Evolutionary conservation across 371 early-diverging fungal species (phyloP).

Genomic region (Thermomucor indicae-seudaticae): DNA sequence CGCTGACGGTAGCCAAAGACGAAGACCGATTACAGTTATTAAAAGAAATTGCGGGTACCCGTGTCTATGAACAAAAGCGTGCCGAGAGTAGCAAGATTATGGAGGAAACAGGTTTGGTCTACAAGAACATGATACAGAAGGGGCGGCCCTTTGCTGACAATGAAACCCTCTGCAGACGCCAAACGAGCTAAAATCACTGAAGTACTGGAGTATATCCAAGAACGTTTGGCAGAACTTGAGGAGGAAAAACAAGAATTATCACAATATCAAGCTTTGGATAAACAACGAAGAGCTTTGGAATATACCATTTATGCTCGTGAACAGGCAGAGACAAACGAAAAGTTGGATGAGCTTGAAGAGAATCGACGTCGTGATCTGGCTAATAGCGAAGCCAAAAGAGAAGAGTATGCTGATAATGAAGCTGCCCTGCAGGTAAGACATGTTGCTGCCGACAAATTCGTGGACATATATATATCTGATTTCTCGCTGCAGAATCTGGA

Average conservation of each 20-base stretch:
- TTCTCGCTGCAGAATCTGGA: constrained; percentile 21
- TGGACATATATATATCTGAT: no score
- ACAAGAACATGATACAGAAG: constrained; percentile 3
- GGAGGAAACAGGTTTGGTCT: constrained; percentile 93
- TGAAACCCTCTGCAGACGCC: constrained; percentile 41
- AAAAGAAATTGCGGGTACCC: constrained; percentile 98
- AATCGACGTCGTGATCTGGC: constrained; percentile 43
- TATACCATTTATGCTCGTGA: constrained; percentile 91
- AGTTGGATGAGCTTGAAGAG: constrained; percentile 70
- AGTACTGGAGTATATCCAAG: constrained; percentile 84
- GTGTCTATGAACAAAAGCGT: constrained; percentile 96
- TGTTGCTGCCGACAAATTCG: no score
- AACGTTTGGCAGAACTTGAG: constrained; percentile 86
- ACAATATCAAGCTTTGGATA: constrained; percentile 82
- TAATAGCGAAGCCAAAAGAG: constrained; percentile 32
- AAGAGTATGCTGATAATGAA: constrained; percentile 35
- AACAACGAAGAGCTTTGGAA: constrained; percentile 84
- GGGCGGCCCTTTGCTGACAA: neutral
- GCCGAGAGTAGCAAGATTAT: constrained; percentile 88
- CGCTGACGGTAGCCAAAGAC: constrained; percentile 93
- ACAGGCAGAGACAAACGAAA: constrained; percentile 71
- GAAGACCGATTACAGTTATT: constrained; percentile 86
- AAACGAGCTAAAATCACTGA: constrained; percentile 91
- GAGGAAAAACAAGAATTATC: constrained; percentile 91
- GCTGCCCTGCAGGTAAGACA: constrained; percentile 26